Evolutionary conservation across 2,329 filamentous ascomycete species (phyloP), one percentile per base, ranked within the genome.

Genomic region (Elsinoe perseae): DNA sequence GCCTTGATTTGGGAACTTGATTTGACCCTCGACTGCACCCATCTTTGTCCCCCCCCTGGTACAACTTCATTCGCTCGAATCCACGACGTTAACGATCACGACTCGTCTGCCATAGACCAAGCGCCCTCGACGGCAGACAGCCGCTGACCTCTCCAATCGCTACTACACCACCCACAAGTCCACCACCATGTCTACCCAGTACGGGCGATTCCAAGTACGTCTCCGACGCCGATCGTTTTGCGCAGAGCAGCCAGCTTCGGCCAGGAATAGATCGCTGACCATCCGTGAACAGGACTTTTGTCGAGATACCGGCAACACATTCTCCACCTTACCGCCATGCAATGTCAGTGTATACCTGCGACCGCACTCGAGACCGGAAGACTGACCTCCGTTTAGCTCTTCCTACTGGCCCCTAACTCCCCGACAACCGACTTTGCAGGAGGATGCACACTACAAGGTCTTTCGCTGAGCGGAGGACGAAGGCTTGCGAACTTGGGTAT

Each of bases 401-500:
- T 92, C 65, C 76, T 79, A 61, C 64, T 74, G 66, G 72, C 63
- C 70, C 72, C 64, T 72, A 76, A 81, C 70, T 82, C 28, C 9
- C 32, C 85, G 66, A 73, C 69, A 65, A 70, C 59, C 77, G 83
- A 81, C 60, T 82, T 73, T 64, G 28, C 48, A 20, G 81, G 76
- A 59, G 87, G 87, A 61, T 97, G 92, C 71, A 72, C 83, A 57
- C 75, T 97, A 63, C 79, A 64, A 25, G 92, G 92, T 61, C 93
- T 97, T 63, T 66, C 79, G 7, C 74, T 96, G 61, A 82, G 82
- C 62, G 77, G 77, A 64, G 81, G 75, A 55, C 76, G 80, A 61
- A 73, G 86, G 64, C 74, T 98, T 36, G 87, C 85, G 32, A 98
- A 98, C 68, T 70, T 98, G 62, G 93, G 87, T 89, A 72, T 65